A percentile compares a stretch with the other conserved stretches of the same genome.
These are phyloP conservation scores for slime mould (Dictyostelium discoideum) DNA, from an alignment of 78 protist genomes.

Conservation along the genomic window DNA sequence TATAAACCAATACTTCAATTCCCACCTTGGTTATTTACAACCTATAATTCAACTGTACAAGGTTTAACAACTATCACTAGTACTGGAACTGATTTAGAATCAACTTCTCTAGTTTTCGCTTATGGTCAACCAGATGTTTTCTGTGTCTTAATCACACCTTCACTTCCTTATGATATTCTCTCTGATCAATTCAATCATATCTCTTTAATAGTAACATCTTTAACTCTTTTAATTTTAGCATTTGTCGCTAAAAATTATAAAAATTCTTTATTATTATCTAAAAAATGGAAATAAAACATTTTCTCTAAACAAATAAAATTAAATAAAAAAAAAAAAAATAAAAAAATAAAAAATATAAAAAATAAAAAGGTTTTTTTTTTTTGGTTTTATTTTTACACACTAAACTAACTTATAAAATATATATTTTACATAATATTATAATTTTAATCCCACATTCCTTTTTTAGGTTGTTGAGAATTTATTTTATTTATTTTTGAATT, in stretches of 20 bases:
- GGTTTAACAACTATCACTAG: background rate
- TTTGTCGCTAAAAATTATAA: slow-evolving; percentile 12
- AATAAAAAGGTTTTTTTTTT: background rate
- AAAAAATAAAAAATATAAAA: background rate
- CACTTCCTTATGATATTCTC: slow-evolving; percentile 48
- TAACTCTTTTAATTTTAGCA: slow-evolving; percentile 16
- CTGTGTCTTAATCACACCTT: slow-evolving; percentile 33
- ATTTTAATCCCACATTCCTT: slow-evolving; percentile 21
- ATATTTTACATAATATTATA: no score
- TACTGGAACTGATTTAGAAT: slow-evolving; percentile 49
- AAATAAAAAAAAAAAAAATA: background rate
- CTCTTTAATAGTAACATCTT: slow-evolving; percentile 30
- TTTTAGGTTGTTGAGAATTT: background rate
- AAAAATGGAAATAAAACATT: slow-evolving; percentile 69
- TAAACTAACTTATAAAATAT: no score
- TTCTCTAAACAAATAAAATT: background rate
- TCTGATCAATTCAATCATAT: slow-evolving; percentile 43
- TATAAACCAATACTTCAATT: slow-evolving; percentile 27
- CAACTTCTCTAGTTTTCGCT: slow-evolving; percentile 37
- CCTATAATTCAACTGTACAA: slow-evolving; percentile 20
- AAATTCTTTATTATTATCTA: background rate
- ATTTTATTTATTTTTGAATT: background rate
- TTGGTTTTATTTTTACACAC: background rate
- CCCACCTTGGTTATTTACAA: slow-evolving; percentile 39
- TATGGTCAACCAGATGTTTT: slow-evolving; percentile 45